Percentiles rank a stretch among this genome's conserved stretches.
Conservation (phyloP, 2,329 filamentous ascomycete species). For the Calonectria montana region DNA sequence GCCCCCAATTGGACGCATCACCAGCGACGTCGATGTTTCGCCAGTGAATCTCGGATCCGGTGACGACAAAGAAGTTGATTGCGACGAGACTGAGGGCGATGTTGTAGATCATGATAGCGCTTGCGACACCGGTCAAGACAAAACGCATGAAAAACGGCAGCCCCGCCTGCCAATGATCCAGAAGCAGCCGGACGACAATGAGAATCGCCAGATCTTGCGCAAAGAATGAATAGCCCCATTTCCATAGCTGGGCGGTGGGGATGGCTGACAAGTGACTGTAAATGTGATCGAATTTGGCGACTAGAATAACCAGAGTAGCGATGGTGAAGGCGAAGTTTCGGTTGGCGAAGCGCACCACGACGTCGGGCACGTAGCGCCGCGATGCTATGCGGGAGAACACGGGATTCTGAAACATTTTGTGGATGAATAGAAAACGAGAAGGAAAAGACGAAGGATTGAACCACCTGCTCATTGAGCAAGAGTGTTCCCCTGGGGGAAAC, state of each 20-base stretch:
- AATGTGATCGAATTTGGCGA: neutral
- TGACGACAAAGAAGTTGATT: neutral
- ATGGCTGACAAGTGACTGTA: neutral
- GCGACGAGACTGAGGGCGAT: neutral
- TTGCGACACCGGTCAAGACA: neutral
- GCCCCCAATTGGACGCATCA: neutral
- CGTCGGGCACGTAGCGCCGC: neutral
- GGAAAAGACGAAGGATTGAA: neutral
- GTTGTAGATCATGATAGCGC: neutral
- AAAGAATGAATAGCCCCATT: slow-evolving; percentile 2
- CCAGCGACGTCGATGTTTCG: neutral
- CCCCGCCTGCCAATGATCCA: neutral
- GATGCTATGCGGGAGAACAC: neutral
- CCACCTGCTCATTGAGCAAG: neutral
- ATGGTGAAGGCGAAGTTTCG: neutral
- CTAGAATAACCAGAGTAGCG: neutral
- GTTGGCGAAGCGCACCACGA: neutral
- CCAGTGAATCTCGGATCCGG: neutral
- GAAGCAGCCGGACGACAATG: neutral
- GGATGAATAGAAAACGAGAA: neutral
- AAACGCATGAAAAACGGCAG: neutral
- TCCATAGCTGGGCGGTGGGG: neutral
- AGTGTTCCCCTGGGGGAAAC: neutral
- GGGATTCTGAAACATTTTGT: neutral
- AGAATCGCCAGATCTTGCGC: neutral